Base-by-base conservation (phyloP, 441 rosid species). In the Croton setiger region DNA sequence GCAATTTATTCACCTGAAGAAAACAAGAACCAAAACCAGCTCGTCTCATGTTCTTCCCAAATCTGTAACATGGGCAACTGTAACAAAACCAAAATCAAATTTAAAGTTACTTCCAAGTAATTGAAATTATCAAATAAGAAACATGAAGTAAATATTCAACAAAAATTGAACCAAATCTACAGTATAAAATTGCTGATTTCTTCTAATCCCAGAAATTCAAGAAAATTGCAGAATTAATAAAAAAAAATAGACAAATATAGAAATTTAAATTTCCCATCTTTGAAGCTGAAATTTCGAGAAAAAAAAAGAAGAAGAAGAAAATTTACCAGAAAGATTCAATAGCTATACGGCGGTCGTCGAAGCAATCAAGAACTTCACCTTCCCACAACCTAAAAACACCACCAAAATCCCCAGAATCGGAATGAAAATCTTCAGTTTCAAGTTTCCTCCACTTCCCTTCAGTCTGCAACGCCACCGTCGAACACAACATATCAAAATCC, bases 361-460 rank as follows among this genome's bases (percentile, higher is more conserved):
- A 80, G 84, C 88, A 89, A 78, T 86, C 96, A 70, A 89, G 86
- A 18, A 91, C 87, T 69, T 83, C 89, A 55, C 95, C 94, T 84
- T 93, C 98, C 98, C 98, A 93, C 88, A 93, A 84, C 80, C 98
- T 85, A 1, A 89, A 87, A 64, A 88, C 93, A 44, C 86, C 89
- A 13, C 92, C 92, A 20, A 81, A 79, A 39, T 75, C 82, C 5
- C 82, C 92, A 31, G 66, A 75, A 7, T 71, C 84, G 9, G 9
- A 37, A 23, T 66, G 83, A 10, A n/a, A 82, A 4, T 76, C 88
- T 0, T 75, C 78, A 59, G 63, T 75, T 20, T 80, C 82, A 2
- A 81, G 73, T 39, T 72, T 84, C 77, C 81, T 80, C 93, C 95
- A 90, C 74, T 93, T 89, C 57, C 98, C 97, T 63, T 93, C 92